phyloP scores from a whole-genome alignment of 106 monocot genomes.

The Dendrobium officinale region DNA sequence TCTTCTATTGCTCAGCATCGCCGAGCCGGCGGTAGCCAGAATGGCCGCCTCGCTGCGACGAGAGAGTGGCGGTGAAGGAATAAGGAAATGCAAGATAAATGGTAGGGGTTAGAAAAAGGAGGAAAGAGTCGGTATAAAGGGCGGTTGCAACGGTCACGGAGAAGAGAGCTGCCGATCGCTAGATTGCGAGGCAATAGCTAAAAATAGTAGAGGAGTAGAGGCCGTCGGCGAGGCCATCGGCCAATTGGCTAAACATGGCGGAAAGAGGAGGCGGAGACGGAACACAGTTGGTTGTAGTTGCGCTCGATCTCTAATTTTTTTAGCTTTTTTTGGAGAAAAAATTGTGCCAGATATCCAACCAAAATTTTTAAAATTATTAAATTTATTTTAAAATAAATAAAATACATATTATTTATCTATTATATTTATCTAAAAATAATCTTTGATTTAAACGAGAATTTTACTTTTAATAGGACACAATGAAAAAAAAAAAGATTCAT shows the following conservation, averaged over 20 bases:
- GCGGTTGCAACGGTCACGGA: neutral
- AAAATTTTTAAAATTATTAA: no score
- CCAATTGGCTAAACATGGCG: neutral
- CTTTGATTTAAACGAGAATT: no score
- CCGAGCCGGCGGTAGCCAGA: neutral
- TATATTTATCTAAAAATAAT: no score
- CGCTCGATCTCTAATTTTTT: no score
- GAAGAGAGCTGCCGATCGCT: neutral
- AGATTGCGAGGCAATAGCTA: neutral
- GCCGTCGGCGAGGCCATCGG: constrained; percentile 1
- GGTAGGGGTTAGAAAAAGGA: no score
- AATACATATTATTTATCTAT: no score
- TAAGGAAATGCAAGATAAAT: neutral
- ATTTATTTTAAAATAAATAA: no score
- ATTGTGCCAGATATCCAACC: no score
- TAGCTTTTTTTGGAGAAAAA: no score
- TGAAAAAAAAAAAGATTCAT: no score
- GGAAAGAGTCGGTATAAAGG: neutral
- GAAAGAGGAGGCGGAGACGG: neutral
- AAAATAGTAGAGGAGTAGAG: neutral
- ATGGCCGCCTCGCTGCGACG: neutral
- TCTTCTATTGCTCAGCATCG: neutral
- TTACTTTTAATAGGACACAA: no score
- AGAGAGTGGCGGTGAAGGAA: neutral
- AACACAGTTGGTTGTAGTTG: neutral